phyloP scores from a whole-genome alignment of 192 early-diverging fungal genomes.

The Coemansia sp. region DNA sequence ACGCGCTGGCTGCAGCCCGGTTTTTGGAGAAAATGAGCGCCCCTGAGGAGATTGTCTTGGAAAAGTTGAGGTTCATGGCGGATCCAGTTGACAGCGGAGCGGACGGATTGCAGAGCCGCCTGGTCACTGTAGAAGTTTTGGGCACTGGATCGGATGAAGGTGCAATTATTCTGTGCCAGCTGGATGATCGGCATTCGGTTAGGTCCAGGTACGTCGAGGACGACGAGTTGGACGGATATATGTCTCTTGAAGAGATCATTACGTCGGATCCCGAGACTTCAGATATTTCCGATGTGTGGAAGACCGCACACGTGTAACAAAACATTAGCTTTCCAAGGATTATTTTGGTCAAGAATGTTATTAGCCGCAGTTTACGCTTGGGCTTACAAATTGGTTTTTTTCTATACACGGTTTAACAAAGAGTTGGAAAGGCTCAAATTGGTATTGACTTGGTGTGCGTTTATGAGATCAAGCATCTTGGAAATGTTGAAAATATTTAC shows the following conservation, averaged over 20 bases:
- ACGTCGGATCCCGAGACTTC: constrained; percentile 35
- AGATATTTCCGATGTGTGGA: constrained; percentile 15
- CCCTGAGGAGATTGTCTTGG: constrained; percentile 9
- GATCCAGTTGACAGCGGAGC: neutral
- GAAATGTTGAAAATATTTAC: no score
- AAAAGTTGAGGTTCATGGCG: neutral
- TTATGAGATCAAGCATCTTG: no score
- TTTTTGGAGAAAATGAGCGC: constrained; percentile 18
- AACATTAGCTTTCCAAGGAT: neutral
- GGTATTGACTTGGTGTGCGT: no score
- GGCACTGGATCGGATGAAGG: constrained; percentile 34
- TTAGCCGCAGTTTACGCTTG: no score
- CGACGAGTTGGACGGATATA: constrained; percentile 13
- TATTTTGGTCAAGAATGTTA: no score
- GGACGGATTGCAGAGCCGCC: neutral
- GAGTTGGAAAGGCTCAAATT: no score
- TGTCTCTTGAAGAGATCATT: constrained; percentile 37
- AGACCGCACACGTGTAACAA: neutral
- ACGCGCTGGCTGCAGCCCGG: constrained; percentile 9
- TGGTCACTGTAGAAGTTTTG: constrained; percentile 19
- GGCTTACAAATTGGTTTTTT: no score
- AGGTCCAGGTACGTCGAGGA: neutral
- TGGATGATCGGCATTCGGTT: neutral
- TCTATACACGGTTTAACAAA: no score
- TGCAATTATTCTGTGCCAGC: constrained; percentile 39